Evolutionary conservation across 352 stramenopile genomes (phyloP).

Genomic region (Phytophthora megakarya): DNA sequence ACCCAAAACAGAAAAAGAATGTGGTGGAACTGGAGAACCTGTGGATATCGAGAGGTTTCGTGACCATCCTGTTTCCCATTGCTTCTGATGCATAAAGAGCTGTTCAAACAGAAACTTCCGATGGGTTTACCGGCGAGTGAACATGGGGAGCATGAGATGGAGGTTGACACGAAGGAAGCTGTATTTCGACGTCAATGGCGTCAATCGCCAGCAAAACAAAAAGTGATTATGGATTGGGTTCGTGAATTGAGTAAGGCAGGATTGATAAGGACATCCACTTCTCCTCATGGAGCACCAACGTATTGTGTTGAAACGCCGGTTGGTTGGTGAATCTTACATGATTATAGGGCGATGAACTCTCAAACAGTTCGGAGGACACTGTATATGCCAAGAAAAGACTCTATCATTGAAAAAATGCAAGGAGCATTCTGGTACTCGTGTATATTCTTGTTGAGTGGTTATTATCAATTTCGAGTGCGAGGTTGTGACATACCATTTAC

Average conservation of each 20-base stretch:
- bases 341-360: constrained; percentile 13
- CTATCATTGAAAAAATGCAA: constrained; percentile 22
- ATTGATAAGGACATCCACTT: constrained; percentile 17
- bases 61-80: constrained; percentile 1
- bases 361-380: background rate
- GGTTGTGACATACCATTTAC: constrained; percentile 27
- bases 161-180: constrained; percentile 8
- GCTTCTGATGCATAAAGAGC: background rate
- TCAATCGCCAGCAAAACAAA: constrained; percentile 18
- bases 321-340: constrained; percentile 35
- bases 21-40: background rate
- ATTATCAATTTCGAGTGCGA: constrained; percentile 33
- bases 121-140: background rate
- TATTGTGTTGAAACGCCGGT: constrained; percentile 29
- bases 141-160: constrained; percentile 8
- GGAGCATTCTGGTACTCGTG: constrained; percentile 17
- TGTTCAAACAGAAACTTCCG: constrained; percentile 13
- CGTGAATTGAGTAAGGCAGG: background rate
- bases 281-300: constrained; percentile 18
- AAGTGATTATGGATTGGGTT: constrained; percentile 18
- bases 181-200: constrained; percentile 7
- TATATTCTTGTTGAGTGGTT: constrained; percentile 29
- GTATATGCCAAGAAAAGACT: background rate
- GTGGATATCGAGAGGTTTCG: constrained; percentile 6
- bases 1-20: constrained; percentile 9